Evolutionary conservation across 1,139 yeast species (phyloP).

Genomic region (Saccharomyces hybrid): DNA sequence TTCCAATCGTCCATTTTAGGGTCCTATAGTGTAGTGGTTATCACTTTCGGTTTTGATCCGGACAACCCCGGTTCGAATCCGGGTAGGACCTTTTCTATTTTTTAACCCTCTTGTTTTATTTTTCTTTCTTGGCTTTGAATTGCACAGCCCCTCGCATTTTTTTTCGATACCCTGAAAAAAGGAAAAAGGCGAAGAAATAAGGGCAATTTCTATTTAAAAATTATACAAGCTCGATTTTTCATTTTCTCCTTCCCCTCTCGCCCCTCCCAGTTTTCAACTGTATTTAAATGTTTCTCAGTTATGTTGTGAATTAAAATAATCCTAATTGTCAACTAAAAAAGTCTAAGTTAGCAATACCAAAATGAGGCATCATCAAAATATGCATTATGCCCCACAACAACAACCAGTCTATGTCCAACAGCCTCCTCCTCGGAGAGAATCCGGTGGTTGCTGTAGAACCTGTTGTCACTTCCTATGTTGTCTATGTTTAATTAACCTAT

Average conservation of each 20-base stretch:
- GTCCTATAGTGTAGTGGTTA: conserved; percentile 54
- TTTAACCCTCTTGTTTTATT: not conserved
- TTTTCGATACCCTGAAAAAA: not conserved
- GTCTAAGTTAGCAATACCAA: no score
- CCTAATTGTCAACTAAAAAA: not conserved
- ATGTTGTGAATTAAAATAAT: no score
- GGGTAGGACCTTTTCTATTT: conserved; percentile 67
- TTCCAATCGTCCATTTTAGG: not conserved
- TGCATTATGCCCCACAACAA: not conserved
- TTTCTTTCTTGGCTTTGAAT: not conserved
- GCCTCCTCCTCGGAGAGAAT: conserved; percentile 6
- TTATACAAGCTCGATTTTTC: not conserved
- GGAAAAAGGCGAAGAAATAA: not conserved
- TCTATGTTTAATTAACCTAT: conserved; percentile 6
- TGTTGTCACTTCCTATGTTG: conserved; percentile 9
- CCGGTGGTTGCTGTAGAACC: conserved; percentile 4
- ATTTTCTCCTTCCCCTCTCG: not conserved
- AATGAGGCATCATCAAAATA: conserved; percentile 1
- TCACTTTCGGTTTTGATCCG: conserved; percentile 69
- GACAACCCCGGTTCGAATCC: conserved; percentile 93
- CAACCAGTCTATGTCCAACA: conserved; percentile 13
- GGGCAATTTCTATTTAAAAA: not conserved
- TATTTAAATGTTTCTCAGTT: not conserved
- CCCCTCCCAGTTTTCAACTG: not conserved
- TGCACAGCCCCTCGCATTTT: not conserved